Evolutionary conservation across 306 rosid species (phyloP).

Genomic region (Castanea sativa): DNA sequence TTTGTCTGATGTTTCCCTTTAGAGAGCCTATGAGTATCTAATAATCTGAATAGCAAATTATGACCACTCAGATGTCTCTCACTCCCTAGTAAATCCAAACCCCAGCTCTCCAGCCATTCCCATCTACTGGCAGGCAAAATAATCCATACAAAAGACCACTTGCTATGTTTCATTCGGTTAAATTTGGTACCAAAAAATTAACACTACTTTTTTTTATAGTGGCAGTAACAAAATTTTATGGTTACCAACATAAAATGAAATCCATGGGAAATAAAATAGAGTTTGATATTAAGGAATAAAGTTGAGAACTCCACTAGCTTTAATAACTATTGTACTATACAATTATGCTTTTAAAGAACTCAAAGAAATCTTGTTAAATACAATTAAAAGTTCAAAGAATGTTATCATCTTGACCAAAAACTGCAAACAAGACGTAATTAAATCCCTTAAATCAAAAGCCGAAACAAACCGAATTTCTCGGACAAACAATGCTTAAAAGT

Average conservation of each 20-base stretch:
- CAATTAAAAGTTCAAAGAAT: not conserved
- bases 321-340: not conserved
- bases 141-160: constrained; percentile 34
- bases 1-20: not conserved
- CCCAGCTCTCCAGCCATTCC: constrained; percentile 37
- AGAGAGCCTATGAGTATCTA: not conserved
- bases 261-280: not conserved
- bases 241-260: too few relatives aligned
- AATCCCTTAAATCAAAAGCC: not conserved
- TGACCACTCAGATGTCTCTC: constrained; percentile 6
- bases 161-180: constrained; percentile 35
- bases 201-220: not conserved
- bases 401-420: not conserved
- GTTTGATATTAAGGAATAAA: not conserved
- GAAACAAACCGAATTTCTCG: constrained; percentile 20
- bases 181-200: constrained; percentile 19
- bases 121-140: constrained; percentile 40
- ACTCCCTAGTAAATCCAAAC: constrained; percentile 42
- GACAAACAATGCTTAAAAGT: constrained; percentile 18
- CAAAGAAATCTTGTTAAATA: not conserved
- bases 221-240: too few relatives aligned
- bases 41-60: not conserved
- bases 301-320: not conserved
- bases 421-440: not conserved
- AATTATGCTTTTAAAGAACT: not conserved